These are phyloP conservation scores for Aspergillus biplanus DNA, from an alignment of 495 filamentous ascomycete genomes.

Conservation along the genomic window DNA sequence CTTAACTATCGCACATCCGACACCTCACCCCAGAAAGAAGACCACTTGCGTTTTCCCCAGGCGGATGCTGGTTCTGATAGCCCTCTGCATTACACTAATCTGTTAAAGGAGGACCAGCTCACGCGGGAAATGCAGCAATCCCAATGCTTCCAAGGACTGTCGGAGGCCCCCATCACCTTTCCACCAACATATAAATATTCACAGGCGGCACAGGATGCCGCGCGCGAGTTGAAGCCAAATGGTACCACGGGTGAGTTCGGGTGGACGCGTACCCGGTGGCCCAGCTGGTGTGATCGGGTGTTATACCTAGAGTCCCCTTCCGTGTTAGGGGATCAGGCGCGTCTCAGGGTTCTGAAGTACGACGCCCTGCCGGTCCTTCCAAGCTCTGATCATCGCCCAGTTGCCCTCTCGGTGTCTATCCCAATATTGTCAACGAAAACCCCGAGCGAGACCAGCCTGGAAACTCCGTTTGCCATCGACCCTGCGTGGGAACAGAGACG, in stretches of 20 bases:
- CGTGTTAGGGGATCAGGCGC: constrained; percentile 41
- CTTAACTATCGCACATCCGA: constrained; percentile 88
- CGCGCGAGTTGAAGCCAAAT: constrained; percentile 24
- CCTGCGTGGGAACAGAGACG: constrained; percentile 53
- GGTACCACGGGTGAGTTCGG: constrained; percentile 61
- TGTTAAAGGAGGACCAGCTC: constrained; percentile 78
- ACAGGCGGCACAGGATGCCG: constrained; percentile 46
- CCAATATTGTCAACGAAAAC: constrained; percentile 46
- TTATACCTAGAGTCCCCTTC: constrained; percentile 70
- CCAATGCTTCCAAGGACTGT: constrained; percentile 72
- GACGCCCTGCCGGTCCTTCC: constrained; percentile 71
- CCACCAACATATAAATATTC: constrained; percentile 92
- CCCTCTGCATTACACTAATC: constrained; percentile 58
- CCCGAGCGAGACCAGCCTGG: constrained; percentile 29
- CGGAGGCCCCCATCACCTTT: constrained; percentile 75
- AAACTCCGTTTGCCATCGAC: constrained; percentile 59
- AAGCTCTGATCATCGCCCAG: constrained; percentile 84
- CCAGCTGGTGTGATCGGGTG: constrained; percentile 93
- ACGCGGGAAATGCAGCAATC: constrained; percentile 64
- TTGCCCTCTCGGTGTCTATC: constrained; percentile 66
- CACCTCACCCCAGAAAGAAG: constrained; percentile 55
- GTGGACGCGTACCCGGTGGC: constrained; percentile 81
- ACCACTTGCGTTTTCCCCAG: constrained; percentile 63
- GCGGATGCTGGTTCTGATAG: constrained; percentile 51
- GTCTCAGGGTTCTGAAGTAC: constrained; percentile 62